Base-by-base conservation (phyloP, 1,284 basidiomycete species). In the Moniliophthora roreri region DNA sequence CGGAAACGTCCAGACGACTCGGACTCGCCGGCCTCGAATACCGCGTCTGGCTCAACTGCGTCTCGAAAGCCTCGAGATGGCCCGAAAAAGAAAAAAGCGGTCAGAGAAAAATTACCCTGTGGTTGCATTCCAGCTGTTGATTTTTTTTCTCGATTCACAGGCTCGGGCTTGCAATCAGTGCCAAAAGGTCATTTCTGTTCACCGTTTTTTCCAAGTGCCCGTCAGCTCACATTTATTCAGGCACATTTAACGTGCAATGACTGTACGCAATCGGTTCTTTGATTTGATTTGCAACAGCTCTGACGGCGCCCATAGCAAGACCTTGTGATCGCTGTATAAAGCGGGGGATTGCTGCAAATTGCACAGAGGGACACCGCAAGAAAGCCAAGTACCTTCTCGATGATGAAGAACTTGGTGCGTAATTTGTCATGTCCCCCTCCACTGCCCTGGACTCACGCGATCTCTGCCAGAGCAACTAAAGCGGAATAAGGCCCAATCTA, bases 161-260 rank as follows among this genome's bases (percentile, higher is more conserved):
- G 44, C 85, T 63, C 81, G 94, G 41, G 96, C 96, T 34, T 99
- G 96, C 67, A 86, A 91, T 56, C 91, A 94, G 59, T 99, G 96
- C 71, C 96, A 98, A 72, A 90, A 90, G 67, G 44, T 46, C 44
- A 16, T n/a, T 32, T 4, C 13, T 8, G n/a, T 11, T 8, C 23
- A 15, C 16, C 16, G 9, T n/a, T 46, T n/a, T 18, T 32, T 13
- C 15, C 28, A 46, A 46, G 26, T 42, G 13, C 16, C 21, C 39
- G 39, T 13, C 21, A 40, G 21, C 21, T 11, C 39, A 40, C 16
- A 28, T 28, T 46, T 4, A 24, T 32, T 32, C 44, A 46, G 44
- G 93, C 93, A 1, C 96, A 99, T 71, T 77, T 99, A 62, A 99
- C 96, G 7, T 99, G 96, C 69, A 95, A 99, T 69, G 96, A 98